phyloP scores from a whole-genome alignment of 1,139 yeast species.

The Geotrichum candidum region DNA sequence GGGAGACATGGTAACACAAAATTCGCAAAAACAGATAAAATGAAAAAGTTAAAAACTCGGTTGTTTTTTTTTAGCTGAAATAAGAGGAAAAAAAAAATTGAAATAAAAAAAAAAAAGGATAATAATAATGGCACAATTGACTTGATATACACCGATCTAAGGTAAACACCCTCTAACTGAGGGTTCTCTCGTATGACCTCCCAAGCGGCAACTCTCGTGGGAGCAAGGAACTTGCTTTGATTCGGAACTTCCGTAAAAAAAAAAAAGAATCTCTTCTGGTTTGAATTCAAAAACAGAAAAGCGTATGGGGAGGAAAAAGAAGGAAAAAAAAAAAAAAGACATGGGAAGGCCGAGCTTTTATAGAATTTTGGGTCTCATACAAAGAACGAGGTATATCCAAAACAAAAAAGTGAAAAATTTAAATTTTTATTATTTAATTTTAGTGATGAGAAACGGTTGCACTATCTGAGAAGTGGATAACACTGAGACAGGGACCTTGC shows the following conservation, averaged over 20 bases:
- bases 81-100: conserved; percentile 1
- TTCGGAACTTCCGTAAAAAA: conserved; percentile 13
- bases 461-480: not conserved
- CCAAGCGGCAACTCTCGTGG: conserved; percentile 28
- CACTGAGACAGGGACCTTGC: not conserved
- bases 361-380: not conserved
- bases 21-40: not conserved
- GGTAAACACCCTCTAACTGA: conserved; percentile 20
- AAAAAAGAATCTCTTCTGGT: conserved; percentile 8
- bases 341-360: not conserved
- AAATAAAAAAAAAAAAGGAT: not conserved
- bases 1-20: conserved; percentile 17
- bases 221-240: conserved; percentile 19
- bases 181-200: conserved; percentile 23
- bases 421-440: not conserved
- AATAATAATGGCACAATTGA: conserved; percentile 4
- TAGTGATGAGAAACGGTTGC: not conserved
- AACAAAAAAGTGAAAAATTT: not conserved
- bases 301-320: conserved; percentile 9
- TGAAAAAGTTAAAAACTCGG: not conserved
- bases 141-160: conserved; percentile 12
- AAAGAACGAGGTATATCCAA: not conserved
- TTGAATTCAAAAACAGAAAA: conserved; percentile 3
- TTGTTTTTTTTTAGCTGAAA: not conserved
- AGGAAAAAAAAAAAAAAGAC: conserved; percentile 5